phyloP scores from a whole-genome alignment of 768 basidiomycete genomes.

The Cytidiella melzeri region DNA sequence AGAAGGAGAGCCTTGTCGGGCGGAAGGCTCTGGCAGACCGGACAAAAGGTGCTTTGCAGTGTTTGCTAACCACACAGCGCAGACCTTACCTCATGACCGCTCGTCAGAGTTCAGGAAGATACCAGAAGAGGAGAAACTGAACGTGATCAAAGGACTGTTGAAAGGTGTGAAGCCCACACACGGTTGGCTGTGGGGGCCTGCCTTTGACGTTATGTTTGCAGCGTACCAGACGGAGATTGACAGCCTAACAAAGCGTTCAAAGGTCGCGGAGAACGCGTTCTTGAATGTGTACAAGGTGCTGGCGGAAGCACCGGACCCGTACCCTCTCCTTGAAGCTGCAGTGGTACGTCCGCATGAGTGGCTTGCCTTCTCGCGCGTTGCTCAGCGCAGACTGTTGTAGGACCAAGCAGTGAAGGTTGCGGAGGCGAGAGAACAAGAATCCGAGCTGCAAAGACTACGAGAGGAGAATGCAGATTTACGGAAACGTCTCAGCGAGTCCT shows the following conservation, averaged over 20 bases:
- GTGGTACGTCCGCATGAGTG: constrained; percentile 53
- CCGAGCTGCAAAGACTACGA: constrained; percentile 63
- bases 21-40: constrained; percentile 92
- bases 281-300: constrained; percentile 95
- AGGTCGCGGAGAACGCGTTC: constrained; percentile 91
- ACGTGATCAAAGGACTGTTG: constrained; percentile 83
- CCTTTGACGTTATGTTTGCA: constrained; percentile 24
- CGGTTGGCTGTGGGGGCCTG: background rate
- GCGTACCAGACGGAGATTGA: constrained; percentile 98
- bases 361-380: background rate
- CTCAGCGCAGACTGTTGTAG: constrained; percentile 30
- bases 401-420: constrained; percentile 91
- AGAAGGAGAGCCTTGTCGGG: constrained; percentile 94
- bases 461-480: constrained; percentile 82
- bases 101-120: constrained; percentile 92
- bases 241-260: constrained; percentile 87
- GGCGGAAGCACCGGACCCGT: constrained; percentile 96
- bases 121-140: constrained; percentile 81
- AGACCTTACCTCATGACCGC: background rate
- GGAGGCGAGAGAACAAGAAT: constrained; percentile 72
- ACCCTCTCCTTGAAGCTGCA: constrained; percentile 91
- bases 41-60: constrained; percentile 85
- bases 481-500: constrained; percentile 59
- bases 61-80: background rate
- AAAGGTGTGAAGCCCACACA: constrained; percentile 50